These are phyloP conservation scores for Colletotrichum destructivum DNA, from an alignment of 2,329 filamentous ascomycete species.

Conservation along the genomic window DNA sequence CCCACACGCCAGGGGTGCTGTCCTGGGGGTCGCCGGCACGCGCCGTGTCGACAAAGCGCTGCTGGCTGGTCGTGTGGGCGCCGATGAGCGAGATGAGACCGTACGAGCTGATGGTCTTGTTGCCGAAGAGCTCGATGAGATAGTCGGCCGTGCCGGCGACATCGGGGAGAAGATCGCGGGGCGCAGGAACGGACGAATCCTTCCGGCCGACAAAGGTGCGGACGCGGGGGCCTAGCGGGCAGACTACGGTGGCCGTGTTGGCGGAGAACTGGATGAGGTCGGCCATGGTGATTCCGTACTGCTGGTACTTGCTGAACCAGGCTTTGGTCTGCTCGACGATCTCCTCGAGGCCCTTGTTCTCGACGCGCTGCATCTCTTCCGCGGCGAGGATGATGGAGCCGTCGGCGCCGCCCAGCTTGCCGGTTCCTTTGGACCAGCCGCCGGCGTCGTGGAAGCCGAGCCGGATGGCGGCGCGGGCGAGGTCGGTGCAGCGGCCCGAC, in stretches of 20 bases:
- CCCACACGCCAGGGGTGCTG: conserved; percentile 67
- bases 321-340: conserved; percentile 57
- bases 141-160: conserved; percentile 58
- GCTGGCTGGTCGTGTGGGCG: conserved; percentile 66
- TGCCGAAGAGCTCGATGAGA: conserved; percentile 63
- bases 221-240: conserved; percentile 61
- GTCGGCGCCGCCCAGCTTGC: conserved; percentile 59
- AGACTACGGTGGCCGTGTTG: conserved; percentile 64
- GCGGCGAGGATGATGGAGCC: conserved; percentile 59
- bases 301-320: conserved; percentile 57
- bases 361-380: conserved; percentile 54
- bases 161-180: conserved; percentile 59
- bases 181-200: conserved; percentile 58
- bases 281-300: conserved; percentile 60
- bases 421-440: conserved; percentile 56
- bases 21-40: conserved; percentile 64
- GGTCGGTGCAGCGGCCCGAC: conserved; percentile 58
- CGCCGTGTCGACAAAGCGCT: conserved; percentile 59
- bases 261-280: conserved; percentile 69
- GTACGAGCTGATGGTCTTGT: conserved; percentile 66
- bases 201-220: conserved; percentile 66
- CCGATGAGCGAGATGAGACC: conserved; percentile 68
- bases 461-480: conserved; percentile 61
- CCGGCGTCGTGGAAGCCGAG: conserved; percentile 65
- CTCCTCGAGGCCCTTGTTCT: conserved; percentile 64